These are phyloP conservation scores for Rhizopogon vinicolor DNA, from an alignment of 768 basidiomycete species.

Conservation along the genomic window DNA sequence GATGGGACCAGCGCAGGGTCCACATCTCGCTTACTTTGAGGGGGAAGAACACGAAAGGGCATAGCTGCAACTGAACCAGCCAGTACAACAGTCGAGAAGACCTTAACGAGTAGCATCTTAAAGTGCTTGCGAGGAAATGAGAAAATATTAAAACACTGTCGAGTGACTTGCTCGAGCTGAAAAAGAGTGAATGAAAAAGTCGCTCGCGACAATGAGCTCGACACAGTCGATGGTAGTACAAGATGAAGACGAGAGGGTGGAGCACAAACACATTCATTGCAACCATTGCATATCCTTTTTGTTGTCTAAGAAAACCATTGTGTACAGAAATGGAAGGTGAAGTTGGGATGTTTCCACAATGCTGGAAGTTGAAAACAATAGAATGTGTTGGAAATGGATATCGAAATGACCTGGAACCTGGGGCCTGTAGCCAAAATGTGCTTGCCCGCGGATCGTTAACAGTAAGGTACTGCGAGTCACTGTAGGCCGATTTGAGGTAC, in stretches of 20 bases:
- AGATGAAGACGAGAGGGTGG: neutral
- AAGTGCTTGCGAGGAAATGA: neutral
- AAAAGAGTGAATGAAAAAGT: neutral
- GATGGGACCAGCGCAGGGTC: slow-evolving; percentile 52
- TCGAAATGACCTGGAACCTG: no score
- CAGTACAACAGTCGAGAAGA: slow-evolving; percentile 9
- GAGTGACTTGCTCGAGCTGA: neutral
- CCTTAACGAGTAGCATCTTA: slow-evolving; percentile 12
- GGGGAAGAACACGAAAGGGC: slow-evolving; percentile 10
- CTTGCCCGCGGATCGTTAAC: no score
- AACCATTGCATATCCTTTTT: neutral
- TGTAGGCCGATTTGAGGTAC: no score
- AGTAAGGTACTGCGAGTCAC: no score
- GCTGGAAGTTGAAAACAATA: no score
- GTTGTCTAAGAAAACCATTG: neutral
- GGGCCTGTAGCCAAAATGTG: no score
- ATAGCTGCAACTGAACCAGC: slow-evolving; percentile 5
- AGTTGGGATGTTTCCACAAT: neutral
- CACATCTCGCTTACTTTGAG: slow-evolving; percentile 36
- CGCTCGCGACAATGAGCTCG: slow-evolving; percentile 3
- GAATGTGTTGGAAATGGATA: no score
- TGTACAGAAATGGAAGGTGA: neutral
- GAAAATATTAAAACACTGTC: neutral
- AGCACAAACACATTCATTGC: neutral
- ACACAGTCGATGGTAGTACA: slow-evolving; percentile 1